phyloP scores from a whole-genome alignment of 164 flowering plant genomes.

The Vitis riparia region DNA sequence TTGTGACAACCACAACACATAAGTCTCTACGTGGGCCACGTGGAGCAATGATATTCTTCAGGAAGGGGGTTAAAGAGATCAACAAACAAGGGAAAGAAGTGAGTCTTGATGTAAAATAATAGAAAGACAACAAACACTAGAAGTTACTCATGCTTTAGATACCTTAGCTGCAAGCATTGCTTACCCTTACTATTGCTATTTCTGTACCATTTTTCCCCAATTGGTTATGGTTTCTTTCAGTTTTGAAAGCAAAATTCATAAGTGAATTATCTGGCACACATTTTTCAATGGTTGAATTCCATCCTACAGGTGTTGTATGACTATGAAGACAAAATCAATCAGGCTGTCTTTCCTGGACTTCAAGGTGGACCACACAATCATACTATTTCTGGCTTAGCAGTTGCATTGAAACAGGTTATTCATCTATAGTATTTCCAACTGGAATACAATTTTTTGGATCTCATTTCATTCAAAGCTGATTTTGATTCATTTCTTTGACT shows the following conservation, averaged over 20 bases:
- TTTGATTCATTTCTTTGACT: neutral
- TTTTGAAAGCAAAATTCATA: neutral
- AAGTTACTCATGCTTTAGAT: neutral
- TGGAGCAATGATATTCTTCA: constrained; percentile 91
- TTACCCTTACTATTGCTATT: neutral
- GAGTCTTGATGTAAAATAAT: constrained; percentile 9
- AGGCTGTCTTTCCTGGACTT: constrained; percentile 98
- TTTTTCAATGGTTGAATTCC: too few relatives aligned
- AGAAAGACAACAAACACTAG: neutral
- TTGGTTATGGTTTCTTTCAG: neutral
- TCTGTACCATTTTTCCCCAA: neutral
- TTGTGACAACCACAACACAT: constrained; percentile 98
- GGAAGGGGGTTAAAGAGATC: constrained; percentile 84
- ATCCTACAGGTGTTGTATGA: constrained; percentile 76
- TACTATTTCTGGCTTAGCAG: constrained; percentile 95
- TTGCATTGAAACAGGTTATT: constrained; percentile 87
- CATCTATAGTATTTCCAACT: neutral
- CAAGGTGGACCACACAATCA: constrained; percentile 99
- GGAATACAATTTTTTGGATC: too few relatives aligned
- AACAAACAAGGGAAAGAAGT: constrained; percentile 90
- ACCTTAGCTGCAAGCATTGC: neutral
- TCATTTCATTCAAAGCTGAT: neutral
- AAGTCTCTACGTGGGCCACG: constrained; percentile 99
- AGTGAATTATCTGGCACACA: constrained; percentile 11
- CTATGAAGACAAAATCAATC: constrained; percentile 93